These are phyloP conservation scores for Taphrina pruni DNA, from an alignment of 1,139 yeast species.

Conservation along the genomic window DNA sequence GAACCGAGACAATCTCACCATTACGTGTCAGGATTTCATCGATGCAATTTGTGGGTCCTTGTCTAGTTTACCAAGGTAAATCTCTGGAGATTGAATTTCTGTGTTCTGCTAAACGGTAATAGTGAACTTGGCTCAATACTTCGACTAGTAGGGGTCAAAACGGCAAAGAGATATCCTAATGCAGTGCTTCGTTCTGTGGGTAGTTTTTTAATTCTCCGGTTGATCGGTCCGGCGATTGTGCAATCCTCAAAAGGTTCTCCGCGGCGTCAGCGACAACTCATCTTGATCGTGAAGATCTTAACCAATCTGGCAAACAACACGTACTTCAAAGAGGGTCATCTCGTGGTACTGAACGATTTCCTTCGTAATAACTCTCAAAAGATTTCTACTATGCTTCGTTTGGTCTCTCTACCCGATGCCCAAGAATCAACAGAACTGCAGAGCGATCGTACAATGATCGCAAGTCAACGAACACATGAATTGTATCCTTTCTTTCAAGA, in stretches of 20 bases:
- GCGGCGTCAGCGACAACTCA: conserved; percentile 27
- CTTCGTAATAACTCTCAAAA: not conserved
- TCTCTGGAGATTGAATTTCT: not conserved
- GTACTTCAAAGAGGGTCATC: conserved; percentile 30
- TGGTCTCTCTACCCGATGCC: not conserved
- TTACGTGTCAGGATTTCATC: conserved; percentile 23
- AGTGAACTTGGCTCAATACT: conserved; percentile 6
- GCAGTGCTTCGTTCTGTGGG: conserved; percentile 27
- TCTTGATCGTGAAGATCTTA: conserved; percentile 23
- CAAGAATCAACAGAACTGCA: too few species aligned
- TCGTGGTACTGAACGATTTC: conserved; percentile 22
- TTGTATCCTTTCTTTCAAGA: conserved; percentile 13
- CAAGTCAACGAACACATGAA: not conserved
- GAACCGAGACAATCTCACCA: conserved; percentile 12
- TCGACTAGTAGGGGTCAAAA: conserved; percentile 8
- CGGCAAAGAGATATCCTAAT: conserved; percentile 27
- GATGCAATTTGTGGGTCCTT: conserved; percentile 29
- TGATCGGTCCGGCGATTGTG: conserved; percentile 31
- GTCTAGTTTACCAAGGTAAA: conserved; percentile 3
- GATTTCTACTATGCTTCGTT: conserved; percentile 7
- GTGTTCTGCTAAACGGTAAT: not conserved
- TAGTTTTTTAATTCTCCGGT: conserved; percentile 21
- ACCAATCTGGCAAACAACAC: conserved; percentile 35
- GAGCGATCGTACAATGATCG: too few species aligned
- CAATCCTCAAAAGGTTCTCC: conserved; percentile 7